Base-by-base conservation (phyloP, 805 yeast genomes). In the Saccharomycopsis microspora region DNA sequence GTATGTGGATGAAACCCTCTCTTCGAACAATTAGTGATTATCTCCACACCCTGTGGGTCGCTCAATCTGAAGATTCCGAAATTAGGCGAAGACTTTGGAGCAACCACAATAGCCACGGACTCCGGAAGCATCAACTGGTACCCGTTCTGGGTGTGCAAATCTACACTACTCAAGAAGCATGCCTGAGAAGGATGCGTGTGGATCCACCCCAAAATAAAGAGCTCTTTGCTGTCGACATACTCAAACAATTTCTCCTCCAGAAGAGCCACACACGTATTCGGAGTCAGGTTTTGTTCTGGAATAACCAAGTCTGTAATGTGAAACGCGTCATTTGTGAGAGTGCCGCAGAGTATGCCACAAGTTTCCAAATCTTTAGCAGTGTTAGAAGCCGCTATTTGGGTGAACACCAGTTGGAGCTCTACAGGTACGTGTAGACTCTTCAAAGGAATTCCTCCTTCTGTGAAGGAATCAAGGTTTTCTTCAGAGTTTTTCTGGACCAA, bases 141-240 rank as follows among this genome's bases (percentile, higher is more conserved):
- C 3, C 82, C 73, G 51, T 74, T 75, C 52, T 80, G 85, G 2
- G 85, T 80, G 60, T 80, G 86, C 46, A 80, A 61, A 56, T 80
- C 86, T 42, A 80, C 75, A 0, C 83, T 76, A 8, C 82, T 75
- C 59, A 80, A 60, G 58, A 80, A 80, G 54, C 86, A 80, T n/a
- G 82, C 66, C 58, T 80, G 86, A 7, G 85, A 75, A 4, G 86
- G 86, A 58, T 80, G 86, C 6, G 85, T 80, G 59, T 80, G 86
- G 46, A 80, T 80, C 86, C 86, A 80, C 3, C 86, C 86, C 3
- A 80, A 64, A n/a, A 80, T 73, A 55, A 80, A 78, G 41, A 80
- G 60, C 51, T 75, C 81, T 46, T 73, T 65, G 33, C 62, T 54
- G 56, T 79, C 85, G 40, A 78, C 70, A 53, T 66, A 74, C 40